These are phyloP conservation scores for Diaporthe destruens DNA, from an alignment of 2,329 filamentous ascomycete species.

Conservation along the genomic window DNA sequence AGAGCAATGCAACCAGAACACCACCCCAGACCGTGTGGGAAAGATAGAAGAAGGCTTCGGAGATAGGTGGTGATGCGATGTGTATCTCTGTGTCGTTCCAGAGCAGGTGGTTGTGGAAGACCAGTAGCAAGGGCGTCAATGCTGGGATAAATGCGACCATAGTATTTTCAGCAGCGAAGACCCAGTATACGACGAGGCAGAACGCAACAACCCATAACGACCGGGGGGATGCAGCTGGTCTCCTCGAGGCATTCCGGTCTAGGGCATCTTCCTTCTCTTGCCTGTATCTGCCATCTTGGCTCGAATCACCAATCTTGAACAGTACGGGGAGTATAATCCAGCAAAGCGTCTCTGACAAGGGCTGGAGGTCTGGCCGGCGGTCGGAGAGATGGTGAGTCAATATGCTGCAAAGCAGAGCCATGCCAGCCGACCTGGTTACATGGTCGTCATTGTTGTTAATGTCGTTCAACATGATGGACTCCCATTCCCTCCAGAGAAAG, in stretches of 20 bases:
- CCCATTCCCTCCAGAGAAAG: background rate
- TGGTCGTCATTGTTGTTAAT: conserved; percentile 27
- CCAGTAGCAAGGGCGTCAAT: conserved; percentile 50
- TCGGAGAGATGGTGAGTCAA: conserved; percentile 44
- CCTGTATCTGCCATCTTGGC: conserved; percentile 29
- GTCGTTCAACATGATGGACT: conserved; percentile 17
- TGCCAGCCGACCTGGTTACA: conserved; percentile 42
- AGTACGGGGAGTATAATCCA: conserved; percentile 50
- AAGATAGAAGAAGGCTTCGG: background rate
- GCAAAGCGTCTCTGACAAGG: conserved; percentile 50
- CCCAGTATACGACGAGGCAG: conserved; percentile 42
- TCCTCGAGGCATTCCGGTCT: background rate
- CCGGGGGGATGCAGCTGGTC: background rate
- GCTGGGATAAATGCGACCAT: conserved; percentile 45
- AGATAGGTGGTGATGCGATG: background rate
- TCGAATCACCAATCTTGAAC: conserved; percentile 15
- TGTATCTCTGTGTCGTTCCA: conserved; percentile 7
- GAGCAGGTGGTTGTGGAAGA: conserved; percentile 44
- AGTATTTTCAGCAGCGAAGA: conserved; percentile 45
- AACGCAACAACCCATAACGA: conserved; percentile 42
- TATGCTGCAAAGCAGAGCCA: conserved; percentile 47
- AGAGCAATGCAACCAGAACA: conserved; percentile 44
- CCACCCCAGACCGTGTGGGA: conserved; percentile 45
- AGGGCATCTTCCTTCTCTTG: background rate
- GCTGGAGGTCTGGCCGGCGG: conserved; percentile 45